phyloP scores from a whole-genome alignment of 148 eudicot genomes.

The Rhododendron ferrugineum region DNA sequence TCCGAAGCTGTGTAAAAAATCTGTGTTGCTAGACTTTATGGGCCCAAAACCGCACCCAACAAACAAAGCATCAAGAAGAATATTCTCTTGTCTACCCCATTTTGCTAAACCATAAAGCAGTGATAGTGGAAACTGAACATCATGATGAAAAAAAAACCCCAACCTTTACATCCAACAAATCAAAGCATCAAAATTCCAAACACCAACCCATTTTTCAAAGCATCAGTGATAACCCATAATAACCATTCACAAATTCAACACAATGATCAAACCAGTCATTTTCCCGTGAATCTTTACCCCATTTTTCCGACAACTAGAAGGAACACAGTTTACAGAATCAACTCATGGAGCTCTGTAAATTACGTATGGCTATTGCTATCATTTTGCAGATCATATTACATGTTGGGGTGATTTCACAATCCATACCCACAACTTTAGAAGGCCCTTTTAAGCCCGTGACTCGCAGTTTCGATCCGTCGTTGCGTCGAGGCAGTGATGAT shows the following conservation, averaged over 20 bases:
- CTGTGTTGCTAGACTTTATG: no score
- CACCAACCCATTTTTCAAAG: not conserved
- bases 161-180: not conserved
- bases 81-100: not conserved
- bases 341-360: slow-evolving; percentile 14
- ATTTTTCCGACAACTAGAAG: not conserved
- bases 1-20: no score
- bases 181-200: not conserved
- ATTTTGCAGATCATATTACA: not conserved
- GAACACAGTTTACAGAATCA: not conserved
- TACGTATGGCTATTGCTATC: not conserved
- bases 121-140: not conserved
- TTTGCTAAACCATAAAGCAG: not conserved
- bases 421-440: slow-evolving; percentile 75
- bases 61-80: not conserved
- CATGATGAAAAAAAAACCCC: not conserved
- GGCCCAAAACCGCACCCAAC: no score
- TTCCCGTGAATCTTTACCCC: not conserved
- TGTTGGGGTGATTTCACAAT: slow-evolving; percentile 7
- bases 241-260: not conserved
- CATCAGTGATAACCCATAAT: not conserved
- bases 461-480: slow-evolving; percentile 52
- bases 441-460: slow-evolving; percentile 84
- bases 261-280: not conserved
- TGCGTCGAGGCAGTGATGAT: slow-evolving; percentile 77